phyloP scores from a whole-genome alignment of 306 rosid species.

The Styphnolobium japonicum region DNA sequence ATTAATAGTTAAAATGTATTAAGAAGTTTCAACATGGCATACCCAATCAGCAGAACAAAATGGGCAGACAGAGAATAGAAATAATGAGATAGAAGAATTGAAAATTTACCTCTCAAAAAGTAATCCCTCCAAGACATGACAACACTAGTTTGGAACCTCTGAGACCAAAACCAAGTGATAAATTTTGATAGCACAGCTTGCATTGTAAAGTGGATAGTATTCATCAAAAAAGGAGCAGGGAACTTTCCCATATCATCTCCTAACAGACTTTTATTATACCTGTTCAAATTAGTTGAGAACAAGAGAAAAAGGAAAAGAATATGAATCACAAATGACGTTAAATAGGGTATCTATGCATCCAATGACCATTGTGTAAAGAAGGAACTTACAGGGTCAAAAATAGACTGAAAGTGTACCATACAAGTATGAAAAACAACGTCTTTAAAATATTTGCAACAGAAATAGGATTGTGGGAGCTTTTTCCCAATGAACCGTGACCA shows the following conservation, averaged over 20 bases:
- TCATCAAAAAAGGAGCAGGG: conserved; percentile 97
- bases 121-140: conserved; percentile 94
- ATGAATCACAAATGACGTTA: conserved; percentile 4
- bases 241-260: conserved; percentile 93
- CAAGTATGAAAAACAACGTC: conserved; percentile 77
- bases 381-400: conserved; percentile 91
- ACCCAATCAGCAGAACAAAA: conserved; percentile 12
- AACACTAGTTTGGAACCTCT: conserved; percentile 59
- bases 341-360: not conserved
- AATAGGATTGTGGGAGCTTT: conserved; percentile 39
- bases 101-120: conserved; percentile 66
- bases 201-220: conserved; percentile 81
- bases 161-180: conserved; percentile 90
- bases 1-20: not conserved
- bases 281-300: conserved; percentile 41
- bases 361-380: conserved; percentile 12
- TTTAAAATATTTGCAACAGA: conserved; percentile 56
- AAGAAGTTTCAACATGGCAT: not conserved
- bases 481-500: conserved; percentile 33
- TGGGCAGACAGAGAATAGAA: conserved; percentile 8
- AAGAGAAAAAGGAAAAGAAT: not conserved
- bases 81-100: not conserved
- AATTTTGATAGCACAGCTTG: conserved; percentile 81
- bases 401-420: conserved; percentile 94
- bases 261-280: conserved; percentile 90